Conservation (phyloP, 495 filamentous ascomycete genomes). For the Xylaria telfairii region DNA sequence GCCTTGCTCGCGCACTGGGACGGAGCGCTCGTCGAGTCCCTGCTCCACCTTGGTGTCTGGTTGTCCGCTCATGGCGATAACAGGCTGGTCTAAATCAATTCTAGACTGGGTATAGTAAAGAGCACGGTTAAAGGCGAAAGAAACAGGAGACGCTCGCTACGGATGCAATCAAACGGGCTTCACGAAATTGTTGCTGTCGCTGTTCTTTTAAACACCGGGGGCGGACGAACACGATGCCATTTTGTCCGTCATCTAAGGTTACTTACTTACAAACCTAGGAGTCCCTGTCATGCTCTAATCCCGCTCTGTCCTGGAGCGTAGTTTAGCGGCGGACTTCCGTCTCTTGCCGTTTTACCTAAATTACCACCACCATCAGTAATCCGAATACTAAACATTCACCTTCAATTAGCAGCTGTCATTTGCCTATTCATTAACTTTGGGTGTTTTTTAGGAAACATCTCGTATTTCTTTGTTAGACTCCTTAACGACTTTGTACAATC, state of each 20-base stretch:
- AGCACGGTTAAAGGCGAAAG: neutral
- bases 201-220: neutral
- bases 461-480: neutral
- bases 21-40: conserved; percentile 13
- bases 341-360: neutral
- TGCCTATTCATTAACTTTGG: neutral
- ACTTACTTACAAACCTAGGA: neutral
- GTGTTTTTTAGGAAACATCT: neutral
- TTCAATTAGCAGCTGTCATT: neutral
- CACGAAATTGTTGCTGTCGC: neutral
- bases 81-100: neutral
- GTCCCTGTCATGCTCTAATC: neutral
- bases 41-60: conserved; percentile 25
- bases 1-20: conserved; percentile 25
- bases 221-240: conserved; percentile 1
- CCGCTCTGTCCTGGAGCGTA: neutral
- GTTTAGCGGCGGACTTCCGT: conserved; percentile 9
- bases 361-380: neutral
- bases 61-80: conserved; percentile 26
- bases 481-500: neutral
- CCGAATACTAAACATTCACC: neutral
- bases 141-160: conserved; percentile 2
- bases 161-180: conserved; percentile 1
- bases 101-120: neutral
- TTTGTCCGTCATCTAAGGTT: conserved; percentile 17